Evolutionary conservation across 768 basidiomycete genomes (phyloP).

Genomic region (Phlebiopsis flavidoalba): DNA sequence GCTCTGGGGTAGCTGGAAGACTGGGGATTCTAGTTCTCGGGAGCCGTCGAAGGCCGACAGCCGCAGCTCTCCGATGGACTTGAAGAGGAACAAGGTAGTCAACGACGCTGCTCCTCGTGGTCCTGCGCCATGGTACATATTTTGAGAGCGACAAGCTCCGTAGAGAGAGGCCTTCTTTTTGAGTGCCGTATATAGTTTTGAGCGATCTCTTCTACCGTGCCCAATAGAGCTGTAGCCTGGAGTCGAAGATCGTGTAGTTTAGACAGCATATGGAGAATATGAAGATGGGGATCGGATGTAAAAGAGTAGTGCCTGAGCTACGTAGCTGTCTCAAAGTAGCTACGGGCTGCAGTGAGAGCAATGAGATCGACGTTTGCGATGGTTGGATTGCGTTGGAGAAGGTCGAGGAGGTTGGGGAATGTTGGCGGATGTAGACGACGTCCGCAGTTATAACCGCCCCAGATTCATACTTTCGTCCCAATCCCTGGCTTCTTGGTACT

Average conservation of each 20-base stretch:
- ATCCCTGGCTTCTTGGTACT: background rate
- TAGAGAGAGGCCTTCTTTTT: background rate
- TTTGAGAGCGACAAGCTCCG: background rate
- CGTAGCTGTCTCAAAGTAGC: background rate
- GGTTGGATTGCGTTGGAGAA: background rate
- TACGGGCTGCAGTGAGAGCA: background rate
- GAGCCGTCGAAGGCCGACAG: background rate
- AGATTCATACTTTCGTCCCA: background rate
- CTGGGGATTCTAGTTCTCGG: background rate
- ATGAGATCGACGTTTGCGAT: background rate
- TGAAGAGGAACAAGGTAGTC: background rate
- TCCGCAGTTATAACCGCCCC: background rate
- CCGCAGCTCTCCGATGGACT: background rate
- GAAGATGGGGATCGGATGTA: background rate
- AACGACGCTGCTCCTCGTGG: background rate
- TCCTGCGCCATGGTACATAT: background rate
- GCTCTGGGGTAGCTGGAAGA: background rate
- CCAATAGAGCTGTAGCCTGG: background rate
- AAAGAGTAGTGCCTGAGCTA: background rate
- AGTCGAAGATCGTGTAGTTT: background rate
- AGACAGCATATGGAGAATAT: background rate
- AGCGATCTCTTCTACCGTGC: background rate
- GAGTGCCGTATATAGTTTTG: background rate
- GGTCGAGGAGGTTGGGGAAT: background rate
- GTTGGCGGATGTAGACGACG: background rate